Conservation (phyloP, 176 grass and related monocot genomes). For the Aegilops speltoides region DNA sequence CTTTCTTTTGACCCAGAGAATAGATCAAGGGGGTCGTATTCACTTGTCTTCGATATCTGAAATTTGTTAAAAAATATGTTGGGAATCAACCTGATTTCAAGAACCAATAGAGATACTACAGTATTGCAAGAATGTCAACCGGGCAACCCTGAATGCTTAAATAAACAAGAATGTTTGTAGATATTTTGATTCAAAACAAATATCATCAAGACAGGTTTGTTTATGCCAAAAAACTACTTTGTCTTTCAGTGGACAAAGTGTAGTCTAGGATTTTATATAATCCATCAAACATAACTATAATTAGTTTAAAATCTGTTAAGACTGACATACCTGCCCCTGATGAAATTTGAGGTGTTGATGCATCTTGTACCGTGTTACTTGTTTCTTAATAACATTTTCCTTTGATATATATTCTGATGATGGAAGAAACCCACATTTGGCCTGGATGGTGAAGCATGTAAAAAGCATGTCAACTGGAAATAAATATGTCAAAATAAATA, state of each 20-base stretch:
- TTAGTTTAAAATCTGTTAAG: neutral
- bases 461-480: neutral
- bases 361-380: slow-evolving; percentile 87
- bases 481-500: slow-evolving; percentile 24
- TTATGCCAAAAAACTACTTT: neutral
- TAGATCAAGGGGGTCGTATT: slow-evolving; percentile 85
- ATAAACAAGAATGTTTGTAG: slow-evolving; percentile 14
- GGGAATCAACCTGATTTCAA: no score
- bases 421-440: slow-evolving; percentile 92
- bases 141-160: slow-evolving; percentile 8
- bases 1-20: slow-evolving; percentile 89
- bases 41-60: slow-evolving; percentile 72
- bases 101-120: no score
- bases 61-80: slow-evolving; percentile 27
- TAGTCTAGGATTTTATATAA: neutral
- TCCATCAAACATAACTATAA: slow-evolving; percentile 7
- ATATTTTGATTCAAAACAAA: neutral
- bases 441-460: slow-evolving; percentile 36
- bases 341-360: slow-evolving; percentile 86
- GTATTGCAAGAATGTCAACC: slow-evolving; percentile 17
- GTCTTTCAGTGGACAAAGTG: neutral
- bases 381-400: slow-evolving; percentile 79
- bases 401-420: slow-evolving; percentile 86
- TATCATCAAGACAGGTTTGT: neutral
- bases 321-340: slow-evolving; percentile 57